These are phyloP conservation scores for Meripilus lineatus DNA, from an alignment of 1,284 basidiomycete genomes.

Conservation along the genomic window DNA sequence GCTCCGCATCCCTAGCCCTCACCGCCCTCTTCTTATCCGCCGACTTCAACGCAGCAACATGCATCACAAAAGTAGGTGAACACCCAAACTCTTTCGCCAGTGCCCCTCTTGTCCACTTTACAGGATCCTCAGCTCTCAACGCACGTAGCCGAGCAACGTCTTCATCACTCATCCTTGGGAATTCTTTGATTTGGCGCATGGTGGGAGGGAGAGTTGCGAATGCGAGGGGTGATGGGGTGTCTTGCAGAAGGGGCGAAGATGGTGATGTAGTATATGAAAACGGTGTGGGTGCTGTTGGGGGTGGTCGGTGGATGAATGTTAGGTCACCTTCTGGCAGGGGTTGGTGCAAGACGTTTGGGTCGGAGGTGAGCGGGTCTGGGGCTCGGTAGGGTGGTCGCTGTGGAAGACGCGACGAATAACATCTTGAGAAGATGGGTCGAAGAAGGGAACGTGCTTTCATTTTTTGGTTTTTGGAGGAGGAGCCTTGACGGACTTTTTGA, in stretches of 20 bases:
- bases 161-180: slow-evolving; percentile 42
- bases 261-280: slow-evolving; percentile 64
- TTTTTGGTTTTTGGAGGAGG: no score
- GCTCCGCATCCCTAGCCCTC: slow-evolving; percentile 24
- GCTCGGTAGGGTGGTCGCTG: slow-evolving; percentile 54
- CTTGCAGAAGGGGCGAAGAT: slow-evolving; percentile 58
- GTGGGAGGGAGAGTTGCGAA: slow-evolving; percentile 35
- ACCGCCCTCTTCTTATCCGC: slow-evolving; percentile 20
- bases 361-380: slow-evolving; percentile 60
- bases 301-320: slow-evolving; percentile 76
- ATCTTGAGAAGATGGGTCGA: background rate
- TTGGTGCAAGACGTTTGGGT: slow-evolving; percentile 52
- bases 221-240: no score
- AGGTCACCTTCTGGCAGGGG: slow-evolving; percentile 50
- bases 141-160: slow-evolving; percentile 50
- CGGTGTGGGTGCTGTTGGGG: slow-evolving; percentile 66
- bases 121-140: slow-evolving; percentile 40
- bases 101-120: slow-evolving; percentile 26
- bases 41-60: slow-evolving; percentile 28
- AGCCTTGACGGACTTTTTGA: no score
- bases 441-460: slow-evolving; percentile 1
- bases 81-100: slow-evolving; percentile 35
- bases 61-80: slow-evolving; percentile 30
- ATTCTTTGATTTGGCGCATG: slow-evolving; percentile 31
- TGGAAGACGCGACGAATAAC: slow-evolving; percentile 42